Conservation (phyloP, 768 basidiomycete genomes). For the Rhodocollybia butyracea region DNA sequence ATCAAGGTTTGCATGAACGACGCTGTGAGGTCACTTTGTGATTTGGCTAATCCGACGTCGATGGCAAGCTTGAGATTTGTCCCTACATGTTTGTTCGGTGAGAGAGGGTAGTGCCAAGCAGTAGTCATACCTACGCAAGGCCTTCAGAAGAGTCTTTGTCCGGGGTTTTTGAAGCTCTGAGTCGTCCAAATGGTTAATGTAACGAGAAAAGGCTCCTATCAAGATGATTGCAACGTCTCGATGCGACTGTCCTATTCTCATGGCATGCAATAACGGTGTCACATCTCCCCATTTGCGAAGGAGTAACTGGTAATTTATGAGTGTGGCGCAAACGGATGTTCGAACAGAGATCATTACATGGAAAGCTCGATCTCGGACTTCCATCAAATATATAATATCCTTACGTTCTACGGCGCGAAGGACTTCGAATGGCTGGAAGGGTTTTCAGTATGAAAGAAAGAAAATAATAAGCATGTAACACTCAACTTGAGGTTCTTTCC, state of each 20-base stretch:
- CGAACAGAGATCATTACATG: constrained; percentile 45
- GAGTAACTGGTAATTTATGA: constrained; percentile 48
- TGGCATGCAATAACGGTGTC: constrained; percentile 89
- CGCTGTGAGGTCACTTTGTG: constrained; percentile 81
- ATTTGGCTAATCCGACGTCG: constrained; percentile 78
- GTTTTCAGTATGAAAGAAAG: neutral
- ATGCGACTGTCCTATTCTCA: constrained; percentile 73
- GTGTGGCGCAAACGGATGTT: neutral
- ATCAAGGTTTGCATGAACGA: constrained; percentile 93
- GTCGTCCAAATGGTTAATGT: constrained; percentile 85
- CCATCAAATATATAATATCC: constrained; percentile 81
- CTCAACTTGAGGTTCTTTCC: constrained; percentile 56
- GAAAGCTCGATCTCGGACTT: constrained; percentile 77
- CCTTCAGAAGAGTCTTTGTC: constrained; percentile 73
- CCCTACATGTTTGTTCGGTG: constrained; percentile 32
- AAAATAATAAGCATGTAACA: neutral
- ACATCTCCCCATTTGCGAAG: constrained; percentile 82
- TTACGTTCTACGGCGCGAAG: constrained; percentile 83
- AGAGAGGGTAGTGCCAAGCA: neutral
- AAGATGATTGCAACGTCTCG: constrained; percentile 84
- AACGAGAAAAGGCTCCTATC: constrained; percentile 87
- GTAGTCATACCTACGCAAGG: constrained; percentile 54
- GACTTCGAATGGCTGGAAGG: constrained; percentile 55
- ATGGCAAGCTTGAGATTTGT: constrained; percentile 91
- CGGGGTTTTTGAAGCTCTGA: constrained; percentile 55